These are phyloP conservation scores for Strobilomyces confusus DNA, from an alignment of 768 basidiomycete species.

Conservation along the genomic window DNA sequence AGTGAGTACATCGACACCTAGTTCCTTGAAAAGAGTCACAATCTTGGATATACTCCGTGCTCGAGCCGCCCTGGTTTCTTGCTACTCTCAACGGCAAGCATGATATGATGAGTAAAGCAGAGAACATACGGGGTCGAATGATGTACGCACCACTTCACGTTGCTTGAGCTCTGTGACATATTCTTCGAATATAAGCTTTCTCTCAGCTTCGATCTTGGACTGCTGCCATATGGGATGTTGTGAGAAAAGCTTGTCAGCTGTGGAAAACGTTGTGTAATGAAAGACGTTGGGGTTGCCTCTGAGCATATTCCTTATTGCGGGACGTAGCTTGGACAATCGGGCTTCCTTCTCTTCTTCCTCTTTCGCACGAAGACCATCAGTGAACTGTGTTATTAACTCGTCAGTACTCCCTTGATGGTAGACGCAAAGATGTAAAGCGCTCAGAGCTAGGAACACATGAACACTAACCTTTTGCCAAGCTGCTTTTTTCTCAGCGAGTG, in stretches of 20 bases:
- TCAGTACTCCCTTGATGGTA: constrained; percentile 5
- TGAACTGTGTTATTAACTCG: constrained; percentile 45
- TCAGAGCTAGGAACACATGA: neutral
- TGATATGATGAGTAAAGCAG: constrained; percentile 4
- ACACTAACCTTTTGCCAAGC: constrained; percentile 84
- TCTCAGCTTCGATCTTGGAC: constrained; percentile 79
- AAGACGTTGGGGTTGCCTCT: constrained; percentile 85
- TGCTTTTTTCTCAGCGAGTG: constrained; percentile 90
- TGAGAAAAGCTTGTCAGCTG: constrained; percentile 81
- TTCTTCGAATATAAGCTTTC: constrained; percentile 87
- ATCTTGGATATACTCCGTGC: constrained; percentile 80
- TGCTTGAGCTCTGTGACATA: constrained; percentile 83
- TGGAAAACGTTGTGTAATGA: constrained; percentile 87
- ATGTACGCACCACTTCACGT: constrained; percentile 74
- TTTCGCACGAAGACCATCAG: constrained; percentile 67
- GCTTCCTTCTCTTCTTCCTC: constrained; percentile 86
- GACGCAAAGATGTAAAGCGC: neutral
- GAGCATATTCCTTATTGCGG: constrained; percentile 81
- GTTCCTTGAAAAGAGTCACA: constrained; percentile 76
- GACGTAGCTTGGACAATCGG: constrained; percentile 79
- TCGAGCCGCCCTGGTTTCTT: constrained; percentile 74
- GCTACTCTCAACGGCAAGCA: constrained; percentile 39
- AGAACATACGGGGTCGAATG: neutral
- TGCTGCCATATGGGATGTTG: constrained; percentile 92
- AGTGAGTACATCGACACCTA: constrained; percentile 90